Conservation (phyloP, 2,329 filamentous ascomycete genomes). For the Diplodia sapinea region DNA sequence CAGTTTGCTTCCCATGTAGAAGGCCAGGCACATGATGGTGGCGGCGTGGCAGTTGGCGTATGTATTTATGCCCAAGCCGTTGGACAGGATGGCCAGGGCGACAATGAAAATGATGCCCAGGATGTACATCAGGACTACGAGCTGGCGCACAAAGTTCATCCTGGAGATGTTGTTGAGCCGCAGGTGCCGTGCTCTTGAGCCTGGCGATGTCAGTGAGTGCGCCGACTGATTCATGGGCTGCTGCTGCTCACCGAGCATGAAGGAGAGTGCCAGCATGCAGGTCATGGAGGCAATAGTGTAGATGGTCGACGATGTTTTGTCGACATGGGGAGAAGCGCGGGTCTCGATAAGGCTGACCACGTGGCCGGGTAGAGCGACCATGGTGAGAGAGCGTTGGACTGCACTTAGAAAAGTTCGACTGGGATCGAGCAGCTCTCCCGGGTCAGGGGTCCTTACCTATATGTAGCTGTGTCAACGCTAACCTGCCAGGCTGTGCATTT, state of each 20-base stretch:
- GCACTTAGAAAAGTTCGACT: no score
- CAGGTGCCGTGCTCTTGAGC: constrained; percentile 38
- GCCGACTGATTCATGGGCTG: no score
- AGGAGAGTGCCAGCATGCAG: constrained; percentile 41
- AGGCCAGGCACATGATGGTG: constrained; percentile 48
- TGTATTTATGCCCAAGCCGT: constrained; percentile 41
- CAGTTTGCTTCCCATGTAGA: constrained; percentile 46
- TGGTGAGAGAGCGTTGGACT: background rate
- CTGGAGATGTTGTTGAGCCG: constrained; percentile 33
- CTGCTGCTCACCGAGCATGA: constrained; percentile 37
- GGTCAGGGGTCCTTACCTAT: background rate
- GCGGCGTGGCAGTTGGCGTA: constrained; percentile 41
- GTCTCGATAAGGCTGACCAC: background rate
- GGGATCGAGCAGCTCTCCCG: no score
- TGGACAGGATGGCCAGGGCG: constrained; percentile 43
- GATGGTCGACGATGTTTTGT: constrained; percentile 22
- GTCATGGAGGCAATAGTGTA: constrained; percentile 37
- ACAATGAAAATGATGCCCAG: constrained; percentile 45
- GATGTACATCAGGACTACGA: constrained; percentile 46
- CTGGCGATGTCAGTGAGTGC: constrained; percentile 30
- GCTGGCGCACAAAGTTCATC: constrained; percentile 42
- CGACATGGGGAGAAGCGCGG: background rate
- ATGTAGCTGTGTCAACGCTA: background rate
- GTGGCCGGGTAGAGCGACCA: background rate
- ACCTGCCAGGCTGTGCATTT: background rate